Evolutionary conservation across 768 basidiomycete genomes (phyloP).

Genomic region (Symmetrospora coprosmae): DNA sequence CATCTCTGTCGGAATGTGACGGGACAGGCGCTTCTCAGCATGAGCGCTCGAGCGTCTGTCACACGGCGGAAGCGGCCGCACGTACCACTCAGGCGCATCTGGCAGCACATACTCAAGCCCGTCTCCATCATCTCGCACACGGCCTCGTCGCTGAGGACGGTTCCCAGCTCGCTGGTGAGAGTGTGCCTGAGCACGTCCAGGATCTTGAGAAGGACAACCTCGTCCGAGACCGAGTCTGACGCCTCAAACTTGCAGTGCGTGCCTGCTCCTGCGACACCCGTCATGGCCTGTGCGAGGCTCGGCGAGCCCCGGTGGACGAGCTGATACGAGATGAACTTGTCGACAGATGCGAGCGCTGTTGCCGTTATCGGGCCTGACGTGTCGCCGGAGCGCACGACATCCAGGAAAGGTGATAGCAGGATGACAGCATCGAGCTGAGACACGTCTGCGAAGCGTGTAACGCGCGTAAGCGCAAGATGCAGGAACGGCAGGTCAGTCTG

Average conservation of each 20-base stretch:
- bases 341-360: constrained; percentile 72
- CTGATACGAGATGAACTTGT: constrained; percentile 69
- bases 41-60: background rate
- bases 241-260: constrained; percentile 97
- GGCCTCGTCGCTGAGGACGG: constrained; percentile 72
- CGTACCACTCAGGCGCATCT: constrained; percentile 88
- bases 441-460: constrained; percentile 18
- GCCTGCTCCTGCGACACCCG: constrained; percentile 71
- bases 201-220: constrained; percentile 82
- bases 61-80: constrained; percentile 21
- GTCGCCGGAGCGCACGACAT: constrained; percentile 79
- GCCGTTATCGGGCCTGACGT: constrained; percentile 97
- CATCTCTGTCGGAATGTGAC: constrained; percentile 67
- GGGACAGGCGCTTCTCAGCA: background rate
- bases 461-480: background rate
- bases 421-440: constrained; percentile 33
- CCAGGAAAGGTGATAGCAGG: constrained; percentile 73
- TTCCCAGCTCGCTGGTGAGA: constrained; percentile 46
- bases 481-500: background rate
- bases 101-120: constrained; percentile 87
- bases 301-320: constrained; percentile 51
- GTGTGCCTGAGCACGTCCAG: constrained; percentile 48
- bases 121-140: constrained; percentile 98
- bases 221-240: constrained; percentile 92
- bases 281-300: constrained; percentile 52